Evolutionary conservation across 1,139 yeast species (phyloP), one percentile per base, ranked within the genome.

Genomic region (Blastobotrys apis): DNA sequence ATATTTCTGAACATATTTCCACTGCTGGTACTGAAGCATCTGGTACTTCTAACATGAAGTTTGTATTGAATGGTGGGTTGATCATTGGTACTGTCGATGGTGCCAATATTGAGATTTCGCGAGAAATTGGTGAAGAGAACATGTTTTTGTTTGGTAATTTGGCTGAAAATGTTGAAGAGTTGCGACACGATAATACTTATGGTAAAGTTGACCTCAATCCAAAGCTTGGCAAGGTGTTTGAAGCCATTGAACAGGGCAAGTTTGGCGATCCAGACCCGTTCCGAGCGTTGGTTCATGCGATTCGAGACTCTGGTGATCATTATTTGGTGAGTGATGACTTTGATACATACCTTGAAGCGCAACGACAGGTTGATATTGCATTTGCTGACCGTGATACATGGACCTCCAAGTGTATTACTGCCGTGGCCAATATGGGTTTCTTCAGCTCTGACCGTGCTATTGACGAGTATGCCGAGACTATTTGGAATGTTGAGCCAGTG

Each of bases 1-100:
- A 88, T 63, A 73, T 88, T 59, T 84, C 94, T 40, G 94, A 88
- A 67, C 97, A 88, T 68, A 90, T 88, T 55, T 87, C 96, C n/a
- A 88, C 97, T 39, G 97, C 97, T 9, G 97, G 97, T 57, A 88
- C 97, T 20, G 97, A 88, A 66, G 97, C 95, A 21, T 84, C 94
- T 1, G 97, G 97, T 64, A 88, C 97, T 37, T 84, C 95, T 39
- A 88, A 88, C 71, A 88, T 88, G 97, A 90, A 88, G 70, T 88
- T 88, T 63, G 95, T 88, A 25, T 71, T 88, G 67, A 88, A 87
- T 61, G 97, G 96, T 66, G 97, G 97, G 43, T 75, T 90, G 54
- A 85, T 88, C 55, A 82, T 88, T 57, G 97, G 97, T 62, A 88
- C 97, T 15, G 95, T 90, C 54, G 97, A 90, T 63, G 97, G 97